Conservation (phyloP, 2,329 filamentous ascomycete species). For the Orbilia blumenaviensis region DNA sequence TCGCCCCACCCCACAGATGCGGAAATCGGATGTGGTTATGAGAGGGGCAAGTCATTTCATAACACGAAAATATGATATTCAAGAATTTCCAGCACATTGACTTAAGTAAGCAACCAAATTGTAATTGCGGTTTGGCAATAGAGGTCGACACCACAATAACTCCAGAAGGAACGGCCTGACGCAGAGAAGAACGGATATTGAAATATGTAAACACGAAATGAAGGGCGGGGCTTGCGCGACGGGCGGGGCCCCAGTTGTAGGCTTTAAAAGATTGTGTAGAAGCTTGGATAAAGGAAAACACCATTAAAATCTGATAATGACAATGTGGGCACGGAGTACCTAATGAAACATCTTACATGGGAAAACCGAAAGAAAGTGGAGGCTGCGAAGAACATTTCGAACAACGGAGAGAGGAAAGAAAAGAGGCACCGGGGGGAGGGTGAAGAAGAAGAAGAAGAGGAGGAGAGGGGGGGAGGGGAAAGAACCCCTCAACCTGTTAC, state of each 20-base stretch:
- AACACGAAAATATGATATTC: not conserved
- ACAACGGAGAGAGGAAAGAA: not conserved
- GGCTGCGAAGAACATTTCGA: not conserved
- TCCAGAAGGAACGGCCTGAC: not conserved
- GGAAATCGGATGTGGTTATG: too few relatives aligned
- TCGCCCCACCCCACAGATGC: too few relatives aligned
- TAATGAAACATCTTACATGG: conserved; percentile 13
- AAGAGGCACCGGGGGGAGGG: not conserved
- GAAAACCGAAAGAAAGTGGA: not conserved
- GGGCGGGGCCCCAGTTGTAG: not conserved
- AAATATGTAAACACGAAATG: conserved; percentile 2
- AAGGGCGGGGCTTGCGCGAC: not conserved
- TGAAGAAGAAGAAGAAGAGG: not conserved
- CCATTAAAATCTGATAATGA: conserved; percentile 16
- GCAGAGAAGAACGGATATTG: not conserved
- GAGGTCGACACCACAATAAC: not conserved
- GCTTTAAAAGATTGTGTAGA: not conserved
- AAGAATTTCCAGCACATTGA: not conserved
- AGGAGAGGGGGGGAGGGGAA: too few relatives aligned
- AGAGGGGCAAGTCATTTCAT: too few relatives aligned
- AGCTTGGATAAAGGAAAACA: not conserved
- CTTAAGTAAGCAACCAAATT: not conserved
- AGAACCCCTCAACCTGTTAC: not conserved
- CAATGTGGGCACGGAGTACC: not conserved
- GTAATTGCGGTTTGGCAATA: not conserved